Percentiles rank a stretch among this genome's conserved stretches.
Evolutionary conservation across 1,284 basidiomycete genomes (phyloP).

Genomic region (Melanopsichium pennsylvanicum): DNA sequence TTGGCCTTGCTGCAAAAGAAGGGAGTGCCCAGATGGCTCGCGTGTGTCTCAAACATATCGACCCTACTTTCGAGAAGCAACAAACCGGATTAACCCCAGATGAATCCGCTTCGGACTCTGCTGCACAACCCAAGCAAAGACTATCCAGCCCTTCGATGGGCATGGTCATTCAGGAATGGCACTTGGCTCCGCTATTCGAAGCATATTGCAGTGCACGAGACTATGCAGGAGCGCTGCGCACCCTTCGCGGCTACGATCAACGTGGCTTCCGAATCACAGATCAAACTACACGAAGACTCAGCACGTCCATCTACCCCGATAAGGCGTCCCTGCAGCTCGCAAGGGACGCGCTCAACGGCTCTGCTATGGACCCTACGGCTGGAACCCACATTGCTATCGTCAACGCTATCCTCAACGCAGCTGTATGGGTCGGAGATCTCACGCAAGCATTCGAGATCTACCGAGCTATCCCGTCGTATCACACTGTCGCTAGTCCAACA

Average conservation of each 20-base stretch:
- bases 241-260: conserved; percentile 9
- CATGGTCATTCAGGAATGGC: conserved; percentile 46
- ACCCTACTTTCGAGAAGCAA: conserved; percentile 5
- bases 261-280: conserved; percentile 11
- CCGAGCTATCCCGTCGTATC: conserved; percentile 9
- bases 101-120: not conserved
- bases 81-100: not conserved
- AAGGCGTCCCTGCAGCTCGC: conserved; percentile 15
- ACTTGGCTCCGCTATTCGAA: conserved; percentile 52
- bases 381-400: conserved; percentile 24
- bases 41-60: conserved; percentile 16
- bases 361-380: conserved; percentile 1
- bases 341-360: conserved; percentile 6
- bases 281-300: conserved; percentile 15
- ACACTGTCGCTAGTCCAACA: not conserved
- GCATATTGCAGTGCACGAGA: conserved; percentile 36
- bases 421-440: conserved; percentile 24
- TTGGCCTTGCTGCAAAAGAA: conserved; percentile 44
- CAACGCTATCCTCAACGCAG: conserved; percentile 39
- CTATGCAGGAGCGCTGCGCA: conserved; percentile 37
- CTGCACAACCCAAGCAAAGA: not conserved
- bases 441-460: conserved; percentile 40
- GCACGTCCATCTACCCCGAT: conserved; percentile 21
- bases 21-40: conserved; percentile 33
- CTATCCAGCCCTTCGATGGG: not conserved